Base-by-base conservation (phyloP, 352 stramenopile genomes). In the Globisporangium cystogenes region DNA sequence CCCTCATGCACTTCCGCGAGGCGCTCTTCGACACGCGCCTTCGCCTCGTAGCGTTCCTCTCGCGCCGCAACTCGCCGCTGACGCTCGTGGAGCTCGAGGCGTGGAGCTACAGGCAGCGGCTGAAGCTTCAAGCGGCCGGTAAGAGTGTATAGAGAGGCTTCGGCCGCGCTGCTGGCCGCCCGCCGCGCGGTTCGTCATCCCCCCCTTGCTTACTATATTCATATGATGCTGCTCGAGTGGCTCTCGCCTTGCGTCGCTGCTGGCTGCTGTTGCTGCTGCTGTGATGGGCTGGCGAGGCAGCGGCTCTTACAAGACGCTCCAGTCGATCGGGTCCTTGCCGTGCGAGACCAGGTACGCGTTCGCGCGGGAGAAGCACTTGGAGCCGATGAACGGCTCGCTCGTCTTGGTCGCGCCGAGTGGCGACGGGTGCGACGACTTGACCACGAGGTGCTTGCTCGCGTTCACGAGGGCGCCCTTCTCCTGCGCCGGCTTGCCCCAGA, bases 401-500 rank as follows among this genome's bases (percentile, higher is more conserved):
- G 96, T 98, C 74, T 98, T 98, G n/a, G 81, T 97, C 2, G 96
- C 96, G 10, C 89, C 93, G 14, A 99, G 74, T 18, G 96, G 96
- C 53, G 93, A 98, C 18, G 93, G 94, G 63, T 98, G 93, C 20
- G 79, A 96, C 61, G 82, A 89, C 79, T 80, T 76, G 65, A 98
- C 51, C 57, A 97, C 74, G 27, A 83, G 62, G 55, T 98, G 89
- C 53, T 86, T 90, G 11, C 50, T 71, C 31, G 63, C 52, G 61
- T 97, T 76, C 48, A 98, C 94, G 41, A 84, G 58, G 15, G 64
- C 72, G 21, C 72, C 70, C 54, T 93, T 96, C 40, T 80, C 63
- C 55, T 97, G 86, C 11, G 97, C 97, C 33, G 95, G 96, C 57
- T 98, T 98, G 21, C 97, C 97, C 97, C 97, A 99, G 8, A 99